These are phyloP conservation scores for Stentor roeselii DNA, from an alignment of 73 alveolate genomes.

Conservation along the genomic window DNA sequence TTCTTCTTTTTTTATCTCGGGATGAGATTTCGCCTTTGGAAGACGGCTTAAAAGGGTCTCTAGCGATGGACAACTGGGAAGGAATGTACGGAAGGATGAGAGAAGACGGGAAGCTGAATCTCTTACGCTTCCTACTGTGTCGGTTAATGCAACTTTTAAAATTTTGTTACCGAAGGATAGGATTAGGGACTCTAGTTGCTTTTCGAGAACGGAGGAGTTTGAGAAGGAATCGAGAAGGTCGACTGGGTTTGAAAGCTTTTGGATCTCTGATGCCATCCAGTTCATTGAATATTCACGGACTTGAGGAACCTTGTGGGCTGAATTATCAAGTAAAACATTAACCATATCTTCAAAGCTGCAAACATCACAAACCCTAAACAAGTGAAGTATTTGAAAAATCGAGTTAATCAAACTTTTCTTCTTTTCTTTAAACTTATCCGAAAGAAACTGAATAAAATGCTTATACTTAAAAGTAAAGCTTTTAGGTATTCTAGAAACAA, in stretches of 20 bases:
- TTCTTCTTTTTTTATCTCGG: background rate
- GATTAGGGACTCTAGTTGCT: background rate
- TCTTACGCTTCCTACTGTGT: background rate
- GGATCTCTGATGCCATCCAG: background rate
- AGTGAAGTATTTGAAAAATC: background rate
- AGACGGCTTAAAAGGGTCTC: background rate
- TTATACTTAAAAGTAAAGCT: background rate
- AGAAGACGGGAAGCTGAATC: background rate
- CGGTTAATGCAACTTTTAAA: background rate
- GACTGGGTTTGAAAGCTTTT: background rate
- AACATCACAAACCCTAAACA: background rate
- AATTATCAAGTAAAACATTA: background rate
- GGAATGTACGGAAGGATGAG: background rate
- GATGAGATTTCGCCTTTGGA: background rate
- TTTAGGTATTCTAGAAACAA: slow-evolving; percentile 8
- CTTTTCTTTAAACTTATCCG: slow-evolving; percentile 20
- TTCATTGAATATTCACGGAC: background rate
- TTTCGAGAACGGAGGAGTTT: background rate
- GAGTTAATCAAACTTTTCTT: background rate
- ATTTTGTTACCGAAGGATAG: background rate
- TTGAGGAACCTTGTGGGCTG: slow-evolving; percentile 9
- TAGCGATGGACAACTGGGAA: background rate
- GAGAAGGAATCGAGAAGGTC: background rate
- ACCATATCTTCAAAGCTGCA: background rate
- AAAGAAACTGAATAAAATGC: slow-evolving; percentile 10